phyloP scores from a whole-genome alignment of 495 filamentous ascomycete species.

The Diplogelasinospora grovesii region DNA sequence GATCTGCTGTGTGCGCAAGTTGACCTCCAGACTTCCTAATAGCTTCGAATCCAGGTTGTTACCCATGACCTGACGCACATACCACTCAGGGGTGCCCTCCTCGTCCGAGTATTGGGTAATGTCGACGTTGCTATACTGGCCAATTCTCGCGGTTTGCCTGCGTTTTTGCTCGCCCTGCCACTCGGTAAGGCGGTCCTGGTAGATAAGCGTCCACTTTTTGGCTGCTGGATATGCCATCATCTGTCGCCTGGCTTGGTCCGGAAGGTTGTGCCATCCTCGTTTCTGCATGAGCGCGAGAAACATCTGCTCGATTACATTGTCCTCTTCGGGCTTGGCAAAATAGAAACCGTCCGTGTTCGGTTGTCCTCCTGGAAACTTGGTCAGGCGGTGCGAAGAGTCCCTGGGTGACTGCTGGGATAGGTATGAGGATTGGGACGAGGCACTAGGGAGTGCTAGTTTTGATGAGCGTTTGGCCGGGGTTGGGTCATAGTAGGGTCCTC shows the following conservation, averaged over 20 bases:
- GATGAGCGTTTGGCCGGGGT: slow-evolving; percentile 63
- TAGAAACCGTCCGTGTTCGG: slow-evolving; percentile 54
- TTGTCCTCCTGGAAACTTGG: slow-evolving; percentile 42
- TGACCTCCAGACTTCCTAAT: slow-evolving; percentile 84
- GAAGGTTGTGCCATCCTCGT: slow-evolving; percentile 90
- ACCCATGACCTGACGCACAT: slow-evolving; percentile 94
- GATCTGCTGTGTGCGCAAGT: slow-evolving; percentile 91
- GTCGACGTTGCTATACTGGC: slow-evolving; percentile 48
- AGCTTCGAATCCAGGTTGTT: slow-evolving; percentile 89
- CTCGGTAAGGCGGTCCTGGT: slow-evolving; percentile 90
- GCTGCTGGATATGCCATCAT: slow-evolving; percentile 88
- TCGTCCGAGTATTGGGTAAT: slow-evolving; percentile 74
- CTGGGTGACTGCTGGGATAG: slow-evolving; percentile 39
- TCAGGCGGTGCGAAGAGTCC: slow-evolving; percentile 46
- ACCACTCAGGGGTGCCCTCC: slow-evolving; percentile 97
- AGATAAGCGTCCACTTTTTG: slow-evolving; percentile 96
- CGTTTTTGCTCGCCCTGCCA: slow-evolving; percentile 92
- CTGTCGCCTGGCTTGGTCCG: slow-evolving; percentile 89
- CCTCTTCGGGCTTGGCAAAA: slow-evolving; percentile 66
- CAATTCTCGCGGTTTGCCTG: slow-evolving; percentile 61
- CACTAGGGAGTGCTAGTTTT: slow-evolving; percentile 41
- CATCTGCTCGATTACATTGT: slow-evolving; percentile 81
- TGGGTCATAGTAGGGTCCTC: slow-evolving; percentile 63
- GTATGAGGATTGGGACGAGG: slow-evolving; percentile 43
- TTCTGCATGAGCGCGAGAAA: slow-evolving; percentile 95